Conservation (phyloP, 2,329 filamentous ascomycete species). For the Phialophora tarda region DNA sequence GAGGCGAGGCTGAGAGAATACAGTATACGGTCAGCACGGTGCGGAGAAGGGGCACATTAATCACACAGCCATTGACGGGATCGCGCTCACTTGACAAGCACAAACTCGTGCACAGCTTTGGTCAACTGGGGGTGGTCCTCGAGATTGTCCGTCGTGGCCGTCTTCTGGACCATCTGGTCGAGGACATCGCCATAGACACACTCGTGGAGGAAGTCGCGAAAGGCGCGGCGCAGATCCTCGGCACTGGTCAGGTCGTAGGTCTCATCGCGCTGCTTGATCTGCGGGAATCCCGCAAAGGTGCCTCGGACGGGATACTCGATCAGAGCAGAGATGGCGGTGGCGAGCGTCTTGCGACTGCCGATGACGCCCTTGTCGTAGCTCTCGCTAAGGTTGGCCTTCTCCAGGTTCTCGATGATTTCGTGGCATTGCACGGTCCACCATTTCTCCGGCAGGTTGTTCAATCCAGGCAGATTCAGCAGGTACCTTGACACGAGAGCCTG, state of each 20-base stretch:
- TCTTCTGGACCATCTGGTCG: conserved; percentile 67
- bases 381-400: conserved; percentile 73
- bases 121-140: conserved; percentile 68
- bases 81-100: conserved; percentile 69
- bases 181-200: conserved; percentile 71
- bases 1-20: conserved; percentile 65
- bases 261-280: conserved; percentile 38
- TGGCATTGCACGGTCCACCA: conserved; percentile 71
- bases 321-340: conserved; percentile 72
- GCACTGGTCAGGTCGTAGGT: conserved; percentile 66
- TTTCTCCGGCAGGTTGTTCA: conserved; percentile 65
- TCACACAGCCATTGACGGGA: conserved; percentile 23
- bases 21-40: conserved; percentile 10
- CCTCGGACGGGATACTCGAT: conserved; percentile 73
- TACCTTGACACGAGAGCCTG: conserved; percentile 71
- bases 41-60: background rate
- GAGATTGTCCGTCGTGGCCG: conserved; percentile 65
- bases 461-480: conserved; percentile 68
- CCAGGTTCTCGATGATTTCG: conserved; percentile 65
- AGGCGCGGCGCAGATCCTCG: conserved; percentile 66
- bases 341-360: conserved; percentile 74
- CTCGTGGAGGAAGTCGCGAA: conserved; percentile 69
- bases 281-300: conserved; percentile 65
- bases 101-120: conserved; percentile 69
- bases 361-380: conserved; percentile 80